A percentile compares a stretch with the other conserved stretches of the same genome.
These are phyloP conservation scores for Maudiozyma barnettii DNA, from an alignment of 805 yeast species.

Conservation along the genomic window DNA sequence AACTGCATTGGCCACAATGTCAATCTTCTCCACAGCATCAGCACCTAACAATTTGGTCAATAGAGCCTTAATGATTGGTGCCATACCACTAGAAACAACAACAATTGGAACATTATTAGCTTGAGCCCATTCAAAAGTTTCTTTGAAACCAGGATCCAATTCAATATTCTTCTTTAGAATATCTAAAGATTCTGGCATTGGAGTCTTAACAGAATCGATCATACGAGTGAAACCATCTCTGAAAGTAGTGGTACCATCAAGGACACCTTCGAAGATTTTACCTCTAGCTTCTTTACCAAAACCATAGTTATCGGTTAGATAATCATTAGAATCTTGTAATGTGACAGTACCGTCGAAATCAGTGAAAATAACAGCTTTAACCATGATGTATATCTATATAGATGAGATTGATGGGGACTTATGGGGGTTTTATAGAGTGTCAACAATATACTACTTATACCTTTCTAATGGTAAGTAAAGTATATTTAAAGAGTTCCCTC, in stretches of 20 bases:
- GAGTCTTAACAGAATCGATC: constrained; percentile 69
- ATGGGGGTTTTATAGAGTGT: too few relatives aligned
- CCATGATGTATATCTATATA: constrained; percentile 12
- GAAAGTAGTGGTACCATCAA: constrained; percentile 58
- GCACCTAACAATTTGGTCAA: constrained; percentile 66
- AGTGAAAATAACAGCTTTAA: constrained; percentile 77
- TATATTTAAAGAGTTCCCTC: too few relatives aligned
- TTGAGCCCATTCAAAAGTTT: constrained; percentile 71
- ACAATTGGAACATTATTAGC: constrained; percentile 68
- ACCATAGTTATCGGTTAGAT: constrained; percentile 79
- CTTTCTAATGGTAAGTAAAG: too few relatives aligned
- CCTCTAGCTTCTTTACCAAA: constrained; percentile 64
- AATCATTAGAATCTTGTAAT: constrained; percentile 88
- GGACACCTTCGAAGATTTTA: constrained; percentile 59
- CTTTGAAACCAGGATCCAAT: constrained; percentile 85
- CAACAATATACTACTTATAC: too few relatives aligned
- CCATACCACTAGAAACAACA: constrained; percentile 90
- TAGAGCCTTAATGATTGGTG: constrained; percentile 76
- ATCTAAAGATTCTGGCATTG: constrained; percentile 77
- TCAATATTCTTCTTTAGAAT: constrained; percentile 52
- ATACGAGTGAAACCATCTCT: constrained; percentile 77
- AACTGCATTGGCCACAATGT: constrained; percentile 76
- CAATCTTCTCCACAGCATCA: constrained; percentile 60
- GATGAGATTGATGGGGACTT: too few relatives aligned
- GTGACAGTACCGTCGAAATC: constrained; percentile 99